Base-by-base conservation (phyloP, 768 basidiomycete genomes). In the Rossbeevera mucosa region DNA sequence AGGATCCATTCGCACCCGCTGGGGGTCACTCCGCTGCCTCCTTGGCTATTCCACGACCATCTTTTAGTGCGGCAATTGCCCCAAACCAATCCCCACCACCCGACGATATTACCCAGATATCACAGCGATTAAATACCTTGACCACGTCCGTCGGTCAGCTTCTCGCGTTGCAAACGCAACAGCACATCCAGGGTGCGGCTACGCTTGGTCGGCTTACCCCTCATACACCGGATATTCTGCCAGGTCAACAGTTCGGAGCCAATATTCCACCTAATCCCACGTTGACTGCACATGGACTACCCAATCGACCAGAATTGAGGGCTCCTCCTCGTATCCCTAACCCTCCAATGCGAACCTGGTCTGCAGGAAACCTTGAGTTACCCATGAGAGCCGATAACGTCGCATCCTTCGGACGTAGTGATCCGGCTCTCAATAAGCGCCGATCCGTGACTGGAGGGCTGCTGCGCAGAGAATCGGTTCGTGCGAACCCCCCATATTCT, bases 71-170 rank as follows among this genome's bases (percentile, higher is more conserved):
- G 7, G 82, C 78, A 59, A 82, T 89, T 61, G 81, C 85, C 24
- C 86, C 88, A 40, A 86, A 88, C 65, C 86, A 88, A 71, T 67
- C 78, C 30, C 76, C 76, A 41, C 80, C 83, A 36, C 65, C 75
- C 22, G 87, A 91, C 67, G 88, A 91, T 66, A 81, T 90, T 52
- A 74, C 79, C 9, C 79, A 83, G 47, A 88, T 91, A 40, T 86
- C 87, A 9, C 87, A 88, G 60, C 81, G 88, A 36, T 74, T 94
- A 50, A 86, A 83, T 64, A 85, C 84, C 9, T 72, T 94, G 60
- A 88, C 89, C 16, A 83, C 86, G 2, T 91, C 91, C 7, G 91
- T 94, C 47, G 86, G 90, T 21, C 90, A 91, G 65, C 77, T 94
- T 22, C 79, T 93, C 8, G 86, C 87, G 2, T 67, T 91, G 40